Evolutionary conservation across 139 green algal genomes (phyloP), one percentile per base, ranked within the genome.

Genomic region (Chlorokybus atmophyticus): DNA sequence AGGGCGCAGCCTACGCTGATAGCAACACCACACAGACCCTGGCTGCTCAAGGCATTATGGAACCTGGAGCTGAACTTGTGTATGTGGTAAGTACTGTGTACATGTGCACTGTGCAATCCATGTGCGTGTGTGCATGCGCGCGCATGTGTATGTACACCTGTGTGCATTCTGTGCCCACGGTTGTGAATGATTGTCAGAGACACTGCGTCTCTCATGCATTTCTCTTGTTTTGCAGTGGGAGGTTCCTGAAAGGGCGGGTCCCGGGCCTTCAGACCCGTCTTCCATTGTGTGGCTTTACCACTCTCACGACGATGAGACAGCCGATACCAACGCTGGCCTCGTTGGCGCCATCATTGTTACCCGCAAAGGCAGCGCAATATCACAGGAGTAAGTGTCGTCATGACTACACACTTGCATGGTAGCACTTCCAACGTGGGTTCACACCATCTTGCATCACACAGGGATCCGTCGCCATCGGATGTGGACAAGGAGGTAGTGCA

Each of bases 1-100:
- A 88, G 61, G 81, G 81, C 32, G 35, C 69, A 1, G 64, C 63
- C 27, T 88, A 88, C 73, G 56, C 70, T 29, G 81, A 88, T n/a
- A n/a, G n/a, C 52, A 76, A 76, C 50, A 57, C 55, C 3, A 47
- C 51, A 44, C 38, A 23, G 14, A 44, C 14, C 28, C 62, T 40
- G 59, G 40, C 28, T 40, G 38, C 4, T 21, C 0, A 56, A 49
- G 31, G 78, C 56, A 19, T 5, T 3, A 60, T 80, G 1, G 8
- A 30, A 1, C 62, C 73, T 14, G 38, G 38, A 17, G 38, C 14
- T 14, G 14, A 44, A 17, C 17, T 23, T 17, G 17, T 17, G 14
- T 44, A 44, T 17, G 14, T 14, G 38, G 38, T 44, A 44, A 44
- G 38, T 44, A 17, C n/a, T n/a, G n/a, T n/a, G n/a, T n/a, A n/a